Evolutionary conservation across 768 basidiomycete genomes (phyloP).

Genomic region (Sporobolomyces roseus): DNA sequence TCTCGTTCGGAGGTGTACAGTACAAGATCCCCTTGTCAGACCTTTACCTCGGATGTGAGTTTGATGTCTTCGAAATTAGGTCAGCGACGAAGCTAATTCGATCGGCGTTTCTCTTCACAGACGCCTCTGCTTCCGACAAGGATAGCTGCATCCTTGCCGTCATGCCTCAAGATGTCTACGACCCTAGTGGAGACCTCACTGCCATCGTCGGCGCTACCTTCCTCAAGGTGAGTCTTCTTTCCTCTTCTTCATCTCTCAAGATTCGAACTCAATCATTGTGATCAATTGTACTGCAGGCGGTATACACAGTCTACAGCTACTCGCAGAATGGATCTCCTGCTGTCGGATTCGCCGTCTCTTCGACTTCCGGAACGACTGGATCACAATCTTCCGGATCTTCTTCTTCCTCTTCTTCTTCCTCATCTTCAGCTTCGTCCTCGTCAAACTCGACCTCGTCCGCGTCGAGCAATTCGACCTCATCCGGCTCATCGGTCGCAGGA

Average conservation of each 20-base stretch:
- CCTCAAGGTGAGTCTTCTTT: not conserved
- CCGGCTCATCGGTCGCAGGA: not conserved
- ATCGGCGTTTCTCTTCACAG: no score
- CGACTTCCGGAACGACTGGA: slow-evolving; percentile 23
- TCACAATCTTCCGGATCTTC: not conserved
- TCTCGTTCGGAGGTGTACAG: slow-evolving; percentile 27
- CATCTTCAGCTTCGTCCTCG: not conserved
- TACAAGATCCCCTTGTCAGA: slow-evolving; percentile 39
- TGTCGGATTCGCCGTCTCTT: slow-evolving; percentile 37
- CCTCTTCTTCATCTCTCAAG: not conserved
- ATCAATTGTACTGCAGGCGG: not conserved
- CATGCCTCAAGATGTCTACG: slow-evolving; percentile 32
- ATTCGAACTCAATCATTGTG: no score
- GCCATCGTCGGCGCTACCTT: not conserved
- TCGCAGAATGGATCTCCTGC: slow-evolving; percentile 38
- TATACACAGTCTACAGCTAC: slow-evolving; percentile 40
- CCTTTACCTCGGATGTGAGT: slow-evolving; percentile 38
- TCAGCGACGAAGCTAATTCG: not conserved
- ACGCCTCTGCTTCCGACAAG: slow-evolving; percentile 20
- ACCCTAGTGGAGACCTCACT: slow-evolving; percentile 26
- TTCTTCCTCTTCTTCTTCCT: slow-evolving; percentile 2
- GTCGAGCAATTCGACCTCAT: not conserved
- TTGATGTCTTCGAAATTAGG: not conserved
- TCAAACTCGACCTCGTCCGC: slow-evolving; percentile 14
- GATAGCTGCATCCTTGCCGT: slow-evolving; percentile 37